Evolutionary conservation across 768 basidiomycete genomes (phyloP).

Genomic region (Pilatotrama ljubarskyi): DNA sequence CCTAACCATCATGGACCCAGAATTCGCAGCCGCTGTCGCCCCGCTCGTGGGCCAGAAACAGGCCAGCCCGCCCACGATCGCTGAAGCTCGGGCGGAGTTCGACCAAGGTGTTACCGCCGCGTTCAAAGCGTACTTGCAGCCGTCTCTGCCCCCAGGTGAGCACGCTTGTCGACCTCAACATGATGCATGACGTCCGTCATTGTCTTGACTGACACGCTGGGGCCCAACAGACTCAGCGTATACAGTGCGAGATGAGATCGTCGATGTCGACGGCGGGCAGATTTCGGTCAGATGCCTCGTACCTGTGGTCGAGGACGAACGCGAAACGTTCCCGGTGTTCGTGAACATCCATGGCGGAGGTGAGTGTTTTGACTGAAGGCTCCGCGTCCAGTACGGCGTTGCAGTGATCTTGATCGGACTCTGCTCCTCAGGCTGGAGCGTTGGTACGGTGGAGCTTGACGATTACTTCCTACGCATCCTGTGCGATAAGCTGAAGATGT

Average conservation of each 20-base stretch:
- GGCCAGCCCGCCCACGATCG: neutral
- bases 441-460: conserved; percentile 19
- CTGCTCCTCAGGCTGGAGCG: conserved; percentile 4
- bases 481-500: conserved; percentile 19
- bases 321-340: neutral
- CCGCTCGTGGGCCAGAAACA: neutral
- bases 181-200: no score
- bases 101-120: neutral
- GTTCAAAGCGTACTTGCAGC: neutral
- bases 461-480: conserved; percentile 22
- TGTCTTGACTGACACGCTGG: no score
- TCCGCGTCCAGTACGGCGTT: no score
- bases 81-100: neutral
- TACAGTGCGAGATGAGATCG: neutral
- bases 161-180: neutral
- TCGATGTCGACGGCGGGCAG: neutral
- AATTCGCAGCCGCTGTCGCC: neutral
- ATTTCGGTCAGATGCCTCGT: neutral
- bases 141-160: neutral
- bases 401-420: no score
- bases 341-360: neutral
- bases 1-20: neutral
- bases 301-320: neutral
- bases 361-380: neutral
- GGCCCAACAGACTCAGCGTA: neutral